A percentile compares a stretch with the other conserved stretches of the same genome.
Evolutionary conservation across 2,329 filamentous ascomycete genomes (phyloP).

Genomic region (Ophiostoma sp.): DNA sequence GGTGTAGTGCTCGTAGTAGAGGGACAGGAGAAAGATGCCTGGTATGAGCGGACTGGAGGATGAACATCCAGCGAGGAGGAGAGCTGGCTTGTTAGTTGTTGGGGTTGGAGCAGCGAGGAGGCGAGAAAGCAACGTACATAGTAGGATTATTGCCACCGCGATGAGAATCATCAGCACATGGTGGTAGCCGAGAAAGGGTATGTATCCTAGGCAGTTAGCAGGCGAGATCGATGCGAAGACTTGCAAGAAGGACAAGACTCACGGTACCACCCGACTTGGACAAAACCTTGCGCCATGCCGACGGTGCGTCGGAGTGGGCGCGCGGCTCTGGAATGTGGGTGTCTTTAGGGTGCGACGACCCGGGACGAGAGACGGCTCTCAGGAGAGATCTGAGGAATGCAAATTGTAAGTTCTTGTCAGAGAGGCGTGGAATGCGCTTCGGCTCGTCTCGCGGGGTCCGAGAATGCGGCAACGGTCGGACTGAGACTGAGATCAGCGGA

Average conservation of each 20-base stretch:
- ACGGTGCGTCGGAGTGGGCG: conserved; percentile 13
- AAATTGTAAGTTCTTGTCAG: neutral
- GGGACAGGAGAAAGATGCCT: conserved; percentile 93
- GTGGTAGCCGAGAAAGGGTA: conserved; percentile 66
- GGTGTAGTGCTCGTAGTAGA: conserved; percentile 87
- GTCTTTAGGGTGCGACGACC: conserved; percentile 18
- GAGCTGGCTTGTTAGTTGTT: conserved; percentile 36
- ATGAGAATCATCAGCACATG: conserved; percentile 98
- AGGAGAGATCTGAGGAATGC: neutral
- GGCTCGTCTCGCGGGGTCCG: conserved; percentile 5
- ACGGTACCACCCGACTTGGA: conserved; percentile 48
- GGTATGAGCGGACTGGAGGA: conserved; percentile 94
- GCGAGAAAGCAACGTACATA: conserved; percentile 43
- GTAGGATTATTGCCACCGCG: conserved; percentile 83
- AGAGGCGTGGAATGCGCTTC: conserved; percentile 18
- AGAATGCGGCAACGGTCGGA: conserved; percentile 19
- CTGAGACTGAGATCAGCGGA: conserved; percentile 15
- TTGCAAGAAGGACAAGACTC: conserved; percentile 30
- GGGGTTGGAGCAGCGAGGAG: too few species aligned
- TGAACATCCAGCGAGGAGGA: conserved; percentile 90
- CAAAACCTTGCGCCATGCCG: conserved; percentile 32
- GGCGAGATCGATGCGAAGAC: neutral
- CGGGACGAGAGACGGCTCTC: conserved; percentile 8
- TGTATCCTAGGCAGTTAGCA: conserved; percentile 44
- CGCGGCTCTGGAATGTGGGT: conserved; percentile 19